These are phyloP conservation scores for Lunasporangiospora selenospora DNA, from an alignment of 192 early-diverging fungal species.

Conservation along the genomic window DNA sequence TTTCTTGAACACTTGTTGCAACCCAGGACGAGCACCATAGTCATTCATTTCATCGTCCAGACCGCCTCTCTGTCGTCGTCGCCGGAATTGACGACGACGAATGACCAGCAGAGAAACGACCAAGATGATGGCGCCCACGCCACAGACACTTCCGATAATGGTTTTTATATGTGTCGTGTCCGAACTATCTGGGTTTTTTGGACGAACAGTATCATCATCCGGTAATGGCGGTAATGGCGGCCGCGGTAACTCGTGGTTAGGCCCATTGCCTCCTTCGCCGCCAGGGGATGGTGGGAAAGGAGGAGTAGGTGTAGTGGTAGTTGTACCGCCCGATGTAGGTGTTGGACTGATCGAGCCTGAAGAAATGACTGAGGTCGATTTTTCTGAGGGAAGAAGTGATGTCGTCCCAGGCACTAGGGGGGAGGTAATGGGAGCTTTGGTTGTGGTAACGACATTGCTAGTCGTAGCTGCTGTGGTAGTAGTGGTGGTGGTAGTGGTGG, in stretches of 20 bases:
- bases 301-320: slow-evolving; percentile 1
- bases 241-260: slow-evolving; percentile 6
- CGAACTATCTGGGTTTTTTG: too few relatives aligned
- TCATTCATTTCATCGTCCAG: too few relatives aligned
- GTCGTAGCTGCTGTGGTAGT: background rate
- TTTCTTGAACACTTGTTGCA: too few relatives aligned
- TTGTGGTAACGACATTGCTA: too few relatives aligned
- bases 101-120: slow-evolving; percentile 18
- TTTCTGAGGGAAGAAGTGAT: too few relatives aligned
- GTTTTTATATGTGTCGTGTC: background rate
- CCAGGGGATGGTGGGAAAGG: background rate
- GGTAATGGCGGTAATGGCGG: slow-evolving; percentile 12
- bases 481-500: background rate
- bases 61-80: background rate
- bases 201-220: too few relatives aligned
- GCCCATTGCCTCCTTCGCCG: background rate
- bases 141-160: slow-evolving; percentile 13
- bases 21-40: too few relatives aligned
- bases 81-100: slow-evolving; percentile 9
- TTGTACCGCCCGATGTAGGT: background rate
- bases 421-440: background rate
- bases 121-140: slow-evolving; percentile 3
- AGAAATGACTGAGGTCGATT: too few relatives aligned
- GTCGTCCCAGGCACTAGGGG: too few relatives aligned
- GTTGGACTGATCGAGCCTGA: too few relatives aligned